Evolutionary conservation across 1,139 yeast species (phyloP), one percentile per base, ranked within the genome.

Genomic region (Pneumocystis canis): DNA sequence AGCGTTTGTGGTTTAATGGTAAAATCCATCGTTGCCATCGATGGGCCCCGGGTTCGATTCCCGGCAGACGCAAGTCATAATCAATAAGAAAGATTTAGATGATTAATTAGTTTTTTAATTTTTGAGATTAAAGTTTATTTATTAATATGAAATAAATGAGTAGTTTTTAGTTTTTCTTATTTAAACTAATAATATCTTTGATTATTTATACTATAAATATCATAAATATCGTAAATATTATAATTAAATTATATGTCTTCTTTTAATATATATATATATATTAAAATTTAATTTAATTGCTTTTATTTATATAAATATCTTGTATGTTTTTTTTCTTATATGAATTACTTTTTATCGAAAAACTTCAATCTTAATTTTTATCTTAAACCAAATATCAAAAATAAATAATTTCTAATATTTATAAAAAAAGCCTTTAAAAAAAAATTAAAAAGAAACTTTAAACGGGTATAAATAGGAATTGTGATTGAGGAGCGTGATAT

Each of bases 21-120:
- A 77, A 76, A 77, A 77, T 77, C 75, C 78, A 73, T 75, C 79
- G 79, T 77, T 77, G 79, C 79, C 79, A 77, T 77, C 78, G 78
- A 74, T 72, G 78, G 75, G 80, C 79, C 80, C 79, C 79, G 79
- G 80, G 80, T 77, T 77, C 80, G 80, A 77, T 77, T 77, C 80
- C 80, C 80, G 79, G 79, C 78, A 74, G 71, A 75, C 78, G 80
- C 80, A 77, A 6, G 7, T 11, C 11, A 16, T 9, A n/a, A 32
- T 32, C 7, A 5, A 5, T 32, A 32, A 32, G 7, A 32, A n/a
- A n/a, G n/a, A n/a, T n/a, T n/a, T n/a, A n/a, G n/a, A n/a, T n/a
- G n/a, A n/a, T n/a, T n/a, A n/a, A n/a, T n/a, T n/a, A n/a, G 37
- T 33, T 33, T 33, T 16, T 33, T 33, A 33, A 33, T 33, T 33